Base-by-base conservation (phyloP, 352 stramenopile genomes). In the Phytophthora cryptogea region DNA sequence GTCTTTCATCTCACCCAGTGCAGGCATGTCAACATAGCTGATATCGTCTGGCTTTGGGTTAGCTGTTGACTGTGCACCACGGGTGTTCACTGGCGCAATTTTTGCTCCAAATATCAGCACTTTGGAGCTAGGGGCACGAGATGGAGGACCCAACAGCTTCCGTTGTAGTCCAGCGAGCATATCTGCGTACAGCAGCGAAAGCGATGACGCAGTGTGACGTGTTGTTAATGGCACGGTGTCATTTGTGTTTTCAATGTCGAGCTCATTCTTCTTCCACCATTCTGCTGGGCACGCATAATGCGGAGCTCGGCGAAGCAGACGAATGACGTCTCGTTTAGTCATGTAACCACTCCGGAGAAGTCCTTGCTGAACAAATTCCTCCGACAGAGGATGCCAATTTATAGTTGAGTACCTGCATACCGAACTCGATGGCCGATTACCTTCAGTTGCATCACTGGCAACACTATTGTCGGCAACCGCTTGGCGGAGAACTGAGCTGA, bases 251-350 rank as follows among this genome's bases (percentile, higher is more conserved):
- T 70, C 45, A 31, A 65, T 30, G 16, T 68, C 62, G 4, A 83
- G 59, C 6, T 73, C 66, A n/a, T 83, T 84, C 30, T 86, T 79
- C 17, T 68, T 66, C 83, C 83, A 91, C 83, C 80, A 92, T 13
- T 58, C 60, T 11, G 45, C 54, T 27, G 83, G 67, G 39, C 68
- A 90, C 0, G 73, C 70, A 53, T 84, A 94, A 46, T 63, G 45
- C 17, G 86, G 86, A 27, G 84, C 81, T 30, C 83, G 83, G 9
- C 71, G 54, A 7, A 95, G 44, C 7, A 95, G 49, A 7, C 70
- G 67, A 49, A 93, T 61, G 8, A 95, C 78, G 42, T 94, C 83
- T 11, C 86, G 84, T 55, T 95, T 95, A 0, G 84, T 91, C 46
- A 95, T 70, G 20, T 79, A 84, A 0, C 84, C 83, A 16, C 63